These are phyloP conservation scores for Alternaria sp. DNA, from an alignment of 2,329 filamentous ascomycete species.

Conservation along the genomic window DNA sequence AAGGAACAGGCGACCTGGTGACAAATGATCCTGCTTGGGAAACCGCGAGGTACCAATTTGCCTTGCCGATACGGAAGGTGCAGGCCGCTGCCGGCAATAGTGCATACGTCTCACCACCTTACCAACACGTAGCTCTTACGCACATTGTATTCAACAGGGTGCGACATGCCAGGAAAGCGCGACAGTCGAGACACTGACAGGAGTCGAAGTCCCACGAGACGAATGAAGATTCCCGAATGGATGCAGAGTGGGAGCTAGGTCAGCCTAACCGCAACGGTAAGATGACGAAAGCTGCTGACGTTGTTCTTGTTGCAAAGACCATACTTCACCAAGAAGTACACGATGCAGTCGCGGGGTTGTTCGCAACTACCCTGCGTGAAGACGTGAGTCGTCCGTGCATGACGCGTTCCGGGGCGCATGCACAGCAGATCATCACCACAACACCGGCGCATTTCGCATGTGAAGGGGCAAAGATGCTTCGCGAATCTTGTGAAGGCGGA, in stretches of 20 bases:
- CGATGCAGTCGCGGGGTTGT: background rate
- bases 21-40: too few species aligned
- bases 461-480: constrained; percentile 4
- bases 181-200: background rate
- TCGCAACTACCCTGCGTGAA: background rate
- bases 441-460: constrained; percentile 1
- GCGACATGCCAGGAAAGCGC: background rate
- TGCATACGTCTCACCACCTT: background rate
- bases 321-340: background rate
- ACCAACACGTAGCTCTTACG: background rate
- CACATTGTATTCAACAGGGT: background rate
- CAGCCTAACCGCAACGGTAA: background rate
- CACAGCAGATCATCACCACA: background rate
- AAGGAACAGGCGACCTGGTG: too few species aligned
- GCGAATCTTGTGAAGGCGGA: background rate
- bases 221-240: background rate
- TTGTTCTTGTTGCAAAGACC: background rate
- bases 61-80: too few species aligned
- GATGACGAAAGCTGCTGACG: background rate
- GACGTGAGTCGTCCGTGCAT: background rate
- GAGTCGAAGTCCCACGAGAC: background rate
- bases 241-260: background rate
- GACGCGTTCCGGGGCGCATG: constrained; percentile 13
- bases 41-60: too few species aligned
- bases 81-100: background rate